phyloP scores from a whole-genome alignment of 2,329 filamentous ascomycete species.

The Paecilomyces niveus region DNA sequence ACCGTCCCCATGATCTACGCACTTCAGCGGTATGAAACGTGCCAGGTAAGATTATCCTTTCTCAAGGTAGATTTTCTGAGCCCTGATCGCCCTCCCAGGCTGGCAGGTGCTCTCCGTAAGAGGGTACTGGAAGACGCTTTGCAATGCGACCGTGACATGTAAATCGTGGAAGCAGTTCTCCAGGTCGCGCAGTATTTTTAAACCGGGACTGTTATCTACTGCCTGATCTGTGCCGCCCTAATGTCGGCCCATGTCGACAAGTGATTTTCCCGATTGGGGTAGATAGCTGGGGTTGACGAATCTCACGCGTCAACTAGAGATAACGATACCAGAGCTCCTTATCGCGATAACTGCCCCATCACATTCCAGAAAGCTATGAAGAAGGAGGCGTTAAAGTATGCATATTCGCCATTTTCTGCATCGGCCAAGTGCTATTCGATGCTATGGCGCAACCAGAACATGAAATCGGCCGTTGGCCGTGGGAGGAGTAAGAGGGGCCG shows the following conservation, averaged over 20 bases:
- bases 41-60: background rate
- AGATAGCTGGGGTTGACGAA: background rate
- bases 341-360: background rate
- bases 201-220: background rate
- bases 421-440: background rate
- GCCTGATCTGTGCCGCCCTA: background rate
- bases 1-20: conserved; percentile 12
- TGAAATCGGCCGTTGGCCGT: background rate
- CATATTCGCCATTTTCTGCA: background rate
- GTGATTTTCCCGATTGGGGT: background rate
- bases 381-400: background rate
- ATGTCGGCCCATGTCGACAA: background rate
- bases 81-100: background rate
- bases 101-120: background rate
- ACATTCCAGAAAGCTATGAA: background rate
- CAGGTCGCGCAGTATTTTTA: background rate
- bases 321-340: background rate
- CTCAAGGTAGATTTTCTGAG: no score
- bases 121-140: background rate
- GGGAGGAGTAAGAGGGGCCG: background rate
- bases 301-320: background rate
- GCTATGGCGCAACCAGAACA: background rate
- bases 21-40: background rate
- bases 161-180: background rate
- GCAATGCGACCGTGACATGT: background rate